Evolutionary conservation across 352 stramenopile genomes (phyloP), one percentile per base, ranked within the genome.

Genomic region (Pythium rhizo-oryzae): DNA sequence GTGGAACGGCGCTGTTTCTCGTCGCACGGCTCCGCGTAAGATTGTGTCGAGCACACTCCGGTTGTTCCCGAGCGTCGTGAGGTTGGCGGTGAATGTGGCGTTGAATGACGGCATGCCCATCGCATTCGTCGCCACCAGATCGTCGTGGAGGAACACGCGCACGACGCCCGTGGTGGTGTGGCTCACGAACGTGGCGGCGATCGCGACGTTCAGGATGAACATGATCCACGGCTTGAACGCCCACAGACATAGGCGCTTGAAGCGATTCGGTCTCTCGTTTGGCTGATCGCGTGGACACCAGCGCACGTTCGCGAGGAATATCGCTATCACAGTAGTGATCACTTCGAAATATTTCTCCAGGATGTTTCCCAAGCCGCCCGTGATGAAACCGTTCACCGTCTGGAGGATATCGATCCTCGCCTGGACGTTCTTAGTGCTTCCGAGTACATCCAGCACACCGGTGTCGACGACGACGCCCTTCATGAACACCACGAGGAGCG

Each of bases 171-270:
- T 71, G 30, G 73, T 75, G 0, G 51, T 79, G 62, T 83, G 74
- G 28, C 79, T 71, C 60, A 84, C 76, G 41, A 79, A 82, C 69
- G 79, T 71, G 33, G 65, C 69, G 0, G 78, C 69, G 59, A 85
- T 71, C 7, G 73, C 76, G 23, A 83, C 70, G 43, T 80, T 82
- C 21, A 85, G 30, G 16, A 82, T 39, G 65, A 75, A 85, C 65
- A 78, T 75, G n/a, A 83, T 65, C 33, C 74, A 43, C 7, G 76
- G 78, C 12, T 33, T 49, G 59, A 85, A 82, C 55, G 59, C 70
- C 58, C 72, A 77, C 4, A 83, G 54, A 8, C 65, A 57, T 5
- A 69, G 30, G 13, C 47, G 59, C 67, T 85, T 85, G 71, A 83
- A 41, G 12, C 51, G 69, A 15, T 69, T 67, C 8, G 39, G 41